Conservation (phyloP, 208 protist species). For the Leishmania arabica region DNA sequence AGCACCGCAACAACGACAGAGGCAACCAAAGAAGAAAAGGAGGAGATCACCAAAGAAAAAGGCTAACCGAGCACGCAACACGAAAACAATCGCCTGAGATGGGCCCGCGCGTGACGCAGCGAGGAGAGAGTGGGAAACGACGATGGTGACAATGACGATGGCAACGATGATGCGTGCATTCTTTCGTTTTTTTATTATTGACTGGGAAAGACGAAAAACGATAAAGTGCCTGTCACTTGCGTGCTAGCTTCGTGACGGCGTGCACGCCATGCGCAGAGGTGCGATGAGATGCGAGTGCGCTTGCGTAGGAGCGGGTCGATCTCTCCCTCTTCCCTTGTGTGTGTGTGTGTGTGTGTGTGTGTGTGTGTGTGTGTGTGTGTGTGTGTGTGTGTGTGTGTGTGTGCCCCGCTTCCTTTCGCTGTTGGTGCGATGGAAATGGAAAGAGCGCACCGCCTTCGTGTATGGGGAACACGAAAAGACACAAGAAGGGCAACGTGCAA, state of each 20-base stretch:
- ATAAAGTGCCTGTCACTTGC: not conserved
- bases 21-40: not conserved
- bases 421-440: too few relatives aligned
- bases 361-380: not conserved
- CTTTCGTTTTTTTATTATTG: too few relatives aligned
- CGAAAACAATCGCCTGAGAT: not conserved
- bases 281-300: not conserved
- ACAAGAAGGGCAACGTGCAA: too few relatives aligned
- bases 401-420: too few relatives aligned
- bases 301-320: not conserved
- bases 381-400: not conserved
- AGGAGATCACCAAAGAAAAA: not conserved
- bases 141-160: not conserved
- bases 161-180: too few relatives aligned
- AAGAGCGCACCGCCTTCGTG: too few relatives aligned
- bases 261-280: not conserved
- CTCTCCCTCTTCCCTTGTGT: too few relatives aligned
- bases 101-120: not conserved
- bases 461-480: too few relatives aligned
- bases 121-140: not conserved
- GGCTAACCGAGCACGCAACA: too few relatives aligned
- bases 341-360: not conserved
- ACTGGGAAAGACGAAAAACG: too few relatives aligned
- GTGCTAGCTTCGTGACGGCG: not conserved
- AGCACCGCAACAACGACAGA: not conserved